Conservation (phyloP, 306 rosid species). For the Psophocarpus tetragonolobus region DNA sequence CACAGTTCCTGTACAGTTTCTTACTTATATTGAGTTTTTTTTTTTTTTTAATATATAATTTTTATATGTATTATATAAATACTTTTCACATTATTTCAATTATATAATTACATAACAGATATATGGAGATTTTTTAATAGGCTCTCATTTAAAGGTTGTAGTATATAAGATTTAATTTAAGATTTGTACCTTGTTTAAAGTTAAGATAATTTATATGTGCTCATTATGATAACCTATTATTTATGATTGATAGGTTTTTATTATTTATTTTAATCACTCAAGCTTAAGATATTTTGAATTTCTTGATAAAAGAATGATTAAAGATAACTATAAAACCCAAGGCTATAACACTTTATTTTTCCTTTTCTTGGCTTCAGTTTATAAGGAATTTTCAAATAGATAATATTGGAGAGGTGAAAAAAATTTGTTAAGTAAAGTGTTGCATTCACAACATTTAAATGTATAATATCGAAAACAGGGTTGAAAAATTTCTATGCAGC, state of each 20-base stretch:
- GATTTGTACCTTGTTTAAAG: not conserved
- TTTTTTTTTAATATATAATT: not conserved
- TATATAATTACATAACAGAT: not conserved
- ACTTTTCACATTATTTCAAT: not conserved
- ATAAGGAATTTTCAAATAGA: not conserved
- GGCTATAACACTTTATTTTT: not conserved
- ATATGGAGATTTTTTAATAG: not conserved
- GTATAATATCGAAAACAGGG: not conserved
- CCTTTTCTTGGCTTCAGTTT: not conserved
- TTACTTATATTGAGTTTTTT: not conserved
- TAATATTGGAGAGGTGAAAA: not conserved
- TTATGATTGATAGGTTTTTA: not conserved
- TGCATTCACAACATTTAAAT: not conserved
- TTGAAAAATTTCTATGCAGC: not conserved
- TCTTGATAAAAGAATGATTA: not conserved
- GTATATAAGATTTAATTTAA: not conserved
- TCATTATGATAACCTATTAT: not conserved
- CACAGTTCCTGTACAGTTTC: too few relatives aligned
- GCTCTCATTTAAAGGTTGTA: not conserved
- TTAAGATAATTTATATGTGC: not conserved
- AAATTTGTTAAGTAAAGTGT: not conserved
- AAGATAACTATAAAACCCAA: not conserved
- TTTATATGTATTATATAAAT: not conserved
- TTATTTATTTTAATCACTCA: not conserved
- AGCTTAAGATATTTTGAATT: not conserved